Percentiles rank a stretch among this genome's conserved stretches.
Conservation (phyloP, 352 stramenopile species). For the Phytophthora vignae region DNA sequence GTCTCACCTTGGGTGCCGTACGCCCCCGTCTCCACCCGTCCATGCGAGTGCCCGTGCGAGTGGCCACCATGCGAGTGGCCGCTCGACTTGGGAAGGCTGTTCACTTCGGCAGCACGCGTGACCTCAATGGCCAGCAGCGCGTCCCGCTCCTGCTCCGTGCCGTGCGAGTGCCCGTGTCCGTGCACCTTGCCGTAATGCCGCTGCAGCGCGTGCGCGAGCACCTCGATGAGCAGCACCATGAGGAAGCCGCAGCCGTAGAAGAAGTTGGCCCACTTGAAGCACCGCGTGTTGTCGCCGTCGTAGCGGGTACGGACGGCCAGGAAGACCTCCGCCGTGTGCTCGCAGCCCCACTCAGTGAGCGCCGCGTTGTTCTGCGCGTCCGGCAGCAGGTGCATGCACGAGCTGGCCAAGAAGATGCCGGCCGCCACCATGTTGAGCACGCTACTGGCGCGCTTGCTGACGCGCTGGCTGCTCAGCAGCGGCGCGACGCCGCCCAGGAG, state of each 20-base stretch:
- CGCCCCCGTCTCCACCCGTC: slow-evolving; percentile 26
- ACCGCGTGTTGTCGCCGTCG: slow-evolving; percentile 46
- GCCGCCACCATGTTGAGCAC: slow-evolving; percentile 85
- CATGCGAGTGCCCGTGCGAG: slow-evolving; percentile 18
- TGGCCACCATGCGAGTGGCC: slow-evolving; percentile 21
- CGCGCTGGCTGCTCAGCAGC: slow-evolving; percentile 49
- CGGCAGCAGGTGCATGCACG: slow-evolving; percentile 81
- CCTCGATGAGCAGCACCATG: slow-evolving; percentile 77
- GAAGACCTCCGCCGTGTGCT: slow-evolving; percentile 44
- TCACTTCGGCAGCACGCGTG: slow-evolving; percentile 20
- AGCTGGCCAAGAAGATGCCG: slow-evolving; percentile 83
- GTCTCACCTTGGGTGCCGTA: slow-evolving; percentile 39
- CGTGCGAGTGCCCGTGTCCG: slow-evolving; percentile 13
- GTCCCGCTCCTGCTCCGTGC: slow-evolving; percentile 34
- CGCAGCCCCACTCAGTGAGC: slow-evolving; percentile 57
- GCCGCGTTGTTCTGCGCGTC: slow-evolving; percentile 76
- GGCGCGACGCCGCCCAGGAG: slow-evolving; percentile 63
- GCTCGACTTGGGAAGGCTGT: slow-evolving; percentile 12
- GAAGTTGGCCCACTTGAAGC: slow-evolving; percentile 83
- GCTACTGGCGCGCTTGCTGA: slow-evolving; percentile 54
- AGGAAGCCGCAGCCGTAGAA: slow-evolving; percentile 84
- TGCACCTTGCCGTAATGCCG: slow-evolving; percentile 44
- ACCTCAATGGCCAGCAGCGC: slow-evolving; percentile 31
- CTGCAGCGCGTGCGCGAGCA: slow-evolving; percentile 71
- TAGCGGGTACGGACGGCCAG: slow-evolving; percentile 39